Conservation (phyloP, 768 basidiomycete species). For the Termitomyces heimii region DNA sequence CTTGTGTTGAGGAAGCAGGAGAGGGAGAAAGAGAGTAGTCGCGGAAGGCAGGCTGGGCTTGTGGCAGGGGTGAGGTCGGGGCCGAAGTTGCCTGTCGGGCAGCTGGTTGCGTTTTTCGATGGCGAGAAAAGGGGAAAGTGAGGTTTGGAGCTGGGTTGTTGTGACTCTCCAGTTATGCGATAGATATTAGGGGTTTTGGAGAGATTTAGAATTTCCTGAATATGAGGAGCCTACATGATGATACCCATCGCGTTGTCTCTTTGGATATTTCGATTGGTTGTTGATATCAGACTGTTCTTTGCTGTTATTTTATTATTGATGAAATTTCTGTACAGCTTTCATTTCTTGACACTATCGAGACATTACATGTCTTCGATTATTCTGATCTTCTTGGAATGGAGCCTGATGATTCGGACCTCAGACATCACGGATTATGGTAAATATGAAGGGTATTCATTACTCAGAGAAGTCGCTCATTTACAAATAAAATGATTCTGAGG, state of each 20-base stretch:
- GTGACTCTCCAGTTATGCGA: too few relatives aligned
- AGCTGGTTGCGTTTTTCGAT: constrained; percentile 85
- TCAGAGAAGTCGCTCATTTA: too few relatives aligned
- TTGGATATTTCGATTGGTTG: neutral
- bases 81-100: constrained; percentile 68
- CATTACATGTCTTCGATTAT: too few relatives aligned
- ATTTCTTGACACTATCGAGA: neutral
- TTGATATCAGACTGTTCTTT: neutral
- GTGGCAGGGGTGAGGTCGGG: constrained; percentile 38
- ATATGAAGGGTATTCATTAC: too few relatives aligned
- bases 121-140: constrained; percentile 25
- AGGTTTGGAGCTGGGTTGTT: neutral
- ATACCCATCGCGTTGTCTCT: neutral
- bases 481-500: too few relatives aligned
- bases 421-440: too few relatives aligned
- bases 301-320: too few relatives aligned
- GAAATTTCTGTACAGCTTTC: neutral
- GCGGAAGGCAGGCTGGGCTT: constrained; percentile 24
- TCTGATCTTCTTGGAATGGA: too few relatives aligned
- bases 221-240: neutral
- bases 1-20: constrained; percentile 63
- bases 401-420: too few relatives aligned
- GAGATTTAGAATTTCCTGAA: too few relatives aligned
- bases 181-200: too few relatives aligned
- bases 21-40: constrained; percentile 38